Evolutionary conservation across 306 rosid species (phyloP).

Genomic region (Phaseolus lunatus): DNA sequence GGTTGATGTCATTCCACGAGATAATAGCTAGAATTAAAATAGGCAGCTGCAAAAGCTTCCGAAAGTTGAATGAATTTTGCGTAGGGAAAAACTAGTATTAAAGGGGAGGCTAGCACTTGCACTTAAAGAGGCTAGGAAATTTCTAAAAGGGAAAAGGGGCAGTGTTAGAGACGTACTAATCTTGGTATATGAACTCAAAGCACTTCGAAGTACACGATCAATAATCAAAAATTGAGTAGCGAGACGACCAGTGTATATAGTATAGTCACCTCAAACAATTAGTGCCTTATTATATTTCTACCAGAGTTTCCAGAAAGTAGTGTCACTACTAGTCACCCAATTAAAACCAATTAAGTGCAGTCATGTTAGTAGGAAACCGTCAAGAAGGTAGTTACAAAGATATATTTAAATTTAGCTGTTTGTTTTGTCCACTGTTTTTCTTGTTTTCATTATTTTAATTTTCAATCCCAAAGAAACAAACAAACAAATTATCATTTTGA

Average conservation of each 20-base stretch:
- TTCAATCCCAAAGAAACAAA: background rate
- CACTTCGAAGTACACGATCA: slow-evolving; percentile 36
- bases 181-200: slow-evolving; percentile 44
- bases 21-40: slow-evolving; percentile 15
- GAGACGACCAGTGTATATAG: slow-evolving; percentile 25
- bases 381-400: slow-evolving; percentile 18
- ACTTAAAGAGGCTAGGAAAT: slow-evolving; percentile 58
- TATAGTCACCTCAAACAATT: slow-evolving; percentile 50
- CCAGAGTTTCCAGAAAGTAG: slow-evolving; percentile 34
- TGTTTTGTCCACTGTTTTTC: background rate
- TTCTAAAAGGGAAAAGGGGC: slow-evolving; percentile 55
- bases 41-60: slow-evolving; percentile 28
- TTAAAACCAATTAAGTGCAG: slow-evolving; percentile 37
- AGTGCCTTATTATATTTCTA: background rate
- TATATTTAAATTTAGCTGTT: slow-evolving; percentile 10
- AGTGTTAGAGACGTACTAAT: slow-evolving; percentile 48
- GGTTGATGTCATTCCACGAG: slow-evolving; percentile 48
- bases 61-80: slow-evolving; percentile 44
- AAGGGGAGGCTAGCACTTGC: slow-evolving; percentile 48
- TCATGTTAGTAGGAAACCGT: background rate
- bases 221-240: slow-evolving; percentile 41
- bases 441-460: background rate
- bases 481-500: background rate
- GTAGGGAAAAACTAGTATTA: background rate
- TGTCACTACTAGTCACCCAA: background rate